A percentile compares a stretch with the other conserved stretches of the same genome.
Evolutionary conservation across 2,329 filamentous ascomycete species (phyloP).

Genomic region (Penicillium brasilianum): DNA sequence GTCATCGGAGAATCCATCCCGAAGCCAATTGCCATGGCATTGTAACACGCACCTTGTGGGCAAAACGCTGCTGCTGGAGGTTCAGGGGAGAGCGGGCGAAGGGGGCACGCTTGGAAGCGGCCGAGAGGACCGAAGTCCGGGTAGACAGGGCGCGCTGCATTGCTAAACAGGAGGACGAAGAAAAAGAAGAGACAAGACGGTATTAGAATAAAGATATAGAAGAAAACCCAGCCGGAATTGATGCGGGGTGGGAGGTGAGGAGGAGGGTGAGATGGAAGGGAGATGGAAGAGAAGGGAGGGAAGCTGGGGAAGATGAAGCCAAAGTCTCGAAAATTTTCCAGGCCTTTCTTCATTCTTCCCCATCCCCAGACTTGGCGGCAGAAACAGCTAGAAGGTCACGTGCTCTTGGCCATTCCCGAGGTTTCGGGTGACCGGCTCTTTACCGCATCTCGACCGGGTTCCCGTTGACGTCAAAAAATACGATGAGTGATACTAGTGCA

Average conservation of each 20-base stretch:
- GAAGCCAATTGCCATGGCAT: constrained; percentile 8
- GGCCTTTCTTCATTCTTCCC: constrained; percentile 44
- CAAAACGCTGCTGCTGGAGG: constrained; percentile 91
- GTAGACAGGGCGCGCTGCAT: constrained; percentile 97
- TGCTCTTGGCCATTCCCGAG: constrained; percentile 35
- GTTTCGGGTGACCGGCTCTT: constrained; percentile 24
- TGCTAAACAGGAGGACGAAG: constrained; percentile 28
- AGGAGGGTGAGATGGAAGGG: constrained; percentile 9
- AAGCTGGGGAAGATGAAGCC: constrained; percentile 43
- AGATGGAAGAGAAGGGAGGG: constrained; percentile 35
- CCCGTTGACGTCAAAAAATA: background rate
- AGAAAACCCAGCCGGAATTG: constrained; percentile 40
- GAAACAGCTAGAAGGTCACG: constrained; percentile 52
- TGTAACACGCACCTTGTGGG: constrained; percentile 79
- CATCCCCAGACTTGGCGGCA: constrained; percentile 49
- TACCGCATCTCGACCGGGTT: background rate
- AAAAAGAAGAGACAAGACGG: constrained; percentile 31
- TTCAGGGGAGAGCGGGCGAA: constrained; percentile 67
- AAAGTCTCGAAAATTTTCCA: constrained; percentile 51
- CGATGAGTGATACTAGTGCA: background rate
- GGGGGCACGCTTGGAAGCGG: constrained; percentile 60
- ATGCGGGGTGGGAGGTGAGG: constrained; percentile 34
- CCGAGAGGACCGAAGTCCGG: constrained; percentile 78
- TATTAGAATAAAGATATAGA: constrained; percentile 30
- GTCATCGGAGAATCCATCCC: background rate